Evolutionary conservation across 768 basidiomycete genomes (phyloP).

Genomic region (Tricholoma furcatifolium): DNA sequence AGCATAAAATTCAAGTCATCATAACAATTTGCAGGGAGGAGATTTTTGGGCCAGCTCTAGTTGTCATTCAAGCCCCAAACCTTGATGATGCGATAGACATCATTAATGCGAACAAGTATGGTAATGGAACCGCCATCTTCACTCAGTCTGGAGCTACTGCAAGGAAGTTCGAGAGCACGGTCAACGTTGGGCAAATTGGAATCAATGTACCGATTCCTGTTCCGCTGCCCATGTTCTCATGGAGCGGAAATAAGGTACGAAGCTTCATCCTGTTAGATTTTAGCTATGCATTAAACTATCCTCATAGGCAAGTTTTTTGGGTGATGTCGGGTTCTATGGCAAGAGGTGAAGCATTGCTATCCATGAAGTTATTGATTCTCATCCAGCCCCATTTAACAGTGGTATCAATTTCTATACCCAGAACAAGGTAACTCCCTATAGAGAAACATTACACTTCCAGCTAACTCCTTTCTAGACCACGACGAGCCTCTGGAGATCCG

Average conservation of each 20-base stretch:
- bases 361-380: background rate
- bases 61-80: constrained; percentile 74
- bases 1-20: constrained; percentile 3
- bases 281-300: constrained; percentile 1
- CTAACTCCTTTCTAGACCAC: constrained; percentile 57
- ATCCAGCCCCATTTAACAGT: constrained; percentile 31
- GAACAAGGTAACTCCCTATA: constrained; percentile 67
- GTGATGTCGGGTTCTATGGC: constrained; percentile 91
- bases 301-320: constrained; percentile 65
- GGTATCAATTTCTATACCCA: constrained; percentile 97
- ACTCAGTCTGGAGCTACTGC: constrained; percentile 96
- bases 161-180: constrained; percentile 83
- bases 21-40: constrained; percentile 60
- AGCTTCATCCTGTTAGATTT: background rate
- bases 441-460: no score
- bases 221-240: constrained; percentile 90
- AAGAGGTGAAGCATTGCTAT: constrained; percentile 53
- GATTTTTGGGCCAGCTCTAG: constrained; percentile 91
- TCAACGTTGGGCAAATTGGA: constrained; percentile 92
- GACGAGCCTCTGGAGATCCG: constrained; percentile 89
- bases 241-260: constrained; percentile 87
- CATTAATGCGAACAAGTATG: constrained; percentile 88
- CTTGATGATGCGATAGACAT: constrained; percentile 89
- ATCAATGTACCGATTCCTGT: constrained; percentile 94
- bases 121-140: constrained; percentile 95